Conservation (phyloP, 768 basidiomycete genomes). For the Kwoniella sp. region DNA sequence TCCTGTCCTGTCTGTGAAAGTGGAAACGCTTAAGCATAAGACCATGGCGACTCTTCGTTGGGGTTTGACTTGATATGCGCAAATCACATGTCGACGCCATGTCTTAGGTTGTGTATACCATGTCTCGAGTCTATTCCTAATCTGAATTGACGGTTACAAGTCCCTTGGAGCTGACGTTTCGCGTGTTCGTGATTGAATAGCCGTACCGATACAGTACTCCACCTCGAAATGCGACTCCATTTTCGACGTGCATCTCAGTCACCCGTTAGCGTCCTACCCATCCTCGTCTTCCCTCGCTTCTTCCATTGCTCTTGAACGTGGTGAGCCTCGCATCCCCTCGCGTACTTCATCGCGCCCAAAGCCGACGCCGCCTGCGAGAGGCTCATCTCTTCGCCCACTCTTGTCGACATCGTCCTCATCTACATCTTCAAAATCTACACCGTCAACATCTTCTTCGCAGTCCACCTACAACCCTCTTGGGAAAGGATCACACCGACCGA, state of each 20-base stretch:
- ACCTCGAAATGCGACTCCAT: slow-evolving; percentile 4
- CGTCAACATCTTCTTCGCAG: background rate
- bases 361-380: slow-evolving; percentile 1
- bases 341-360: slow-evolving; percentile 1
- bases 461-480: background rate
- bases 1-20: too few relatives aligned
- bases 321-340: background rate
- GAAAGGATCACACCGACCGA: slow-evolving; percentile 5
- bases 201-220: background rate
- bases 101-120: background rate
- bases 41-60: too few relatives aligned
- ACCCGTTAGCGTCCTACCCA: slow-evolving; percentile 5
- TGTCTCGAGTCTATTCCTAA: background rate
- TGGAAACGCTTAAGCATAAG: too few relatives aligned
- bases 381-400: slow-evolving; percentile 7
- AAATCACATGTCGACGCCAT: too few relatives aligned
- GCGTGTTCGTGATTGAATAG: background rate
- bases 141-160: background rate
- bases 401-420: background rate
- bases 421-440: background rate
- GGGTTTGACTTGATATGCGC: too few relatives aligned
- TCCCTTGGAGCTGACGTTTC: background rate
- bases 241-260: slow-evolving; percentile 6
- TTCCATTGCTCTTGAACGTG: background rate
- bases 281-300: background rate